Evolutionary conservation across 129 eudicot genomes (phyloP).

Genomic region (Mikania micrantha): DNA sequence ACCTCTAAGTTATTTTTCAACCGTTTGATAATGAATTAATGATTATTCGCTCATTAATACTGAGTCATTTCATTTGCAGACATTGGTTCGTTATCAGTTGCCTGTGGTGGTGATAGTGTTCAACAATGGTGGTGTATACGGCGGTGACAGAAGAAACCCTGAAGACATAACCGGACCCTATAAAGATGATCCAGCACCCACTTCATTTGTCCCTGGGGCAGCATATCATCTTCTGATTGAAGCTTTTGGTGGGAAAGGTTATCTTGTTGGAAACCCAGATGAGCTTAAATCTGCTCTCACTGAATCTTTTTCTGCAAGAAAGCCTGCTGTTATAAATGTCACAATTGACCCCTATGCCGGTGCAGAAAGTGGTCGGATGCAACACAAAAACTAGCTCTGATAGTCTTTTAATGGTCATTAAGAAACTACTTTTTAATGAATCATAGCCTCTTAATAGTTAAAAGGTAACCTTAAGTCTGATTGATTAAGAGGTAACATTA

Average conservation of each 20-base stretch:
- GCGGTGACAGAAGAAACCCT: conserved; percentile 85
- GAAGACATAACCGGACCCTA: conserved; percentile 81
- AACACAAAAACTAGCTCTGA: conserved; percentile 82
- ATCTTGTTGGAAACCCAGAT: conserved; percentile 79
- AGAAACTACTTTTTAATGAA: too few relatives aligned
- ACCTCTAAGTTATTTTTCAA: background rate
- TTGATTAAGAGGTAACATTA: too few relatives aligned
- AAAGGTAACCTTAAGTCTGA: too few relatives aligned
- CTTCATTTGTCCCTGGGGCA: conserved; percentile 93
- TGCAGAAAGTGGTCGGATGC: conserved; percentile 94
- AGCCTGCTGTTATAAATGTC: conserved; percentile 92
- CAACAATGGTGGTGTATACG: conserved; percentile 98
- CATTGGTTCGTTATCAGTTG: conserved; percentile 87
- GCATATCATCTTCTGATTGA: conserved; percentile 72
- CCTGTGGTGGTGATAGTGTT: conserved; percentile 95
- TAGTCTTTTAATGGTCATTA: too few relatives aligned
- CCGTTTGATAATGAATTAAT: too few relatives aligned
- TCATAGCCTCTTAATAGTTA: too few relatives aligned
- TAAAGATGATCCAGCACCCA: conserved; percentile 95
- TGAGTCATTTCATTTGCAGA: too few relatives aligned
- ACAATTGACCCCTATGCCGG: conserved; percentile 94
- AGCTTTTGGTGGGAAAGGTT: conserved; percentile 99
- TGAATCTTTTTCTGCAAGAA: conserved; percentile 67
- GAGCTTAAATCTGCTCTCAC: conserved; percentile 79
- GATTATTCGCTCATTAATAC: too few relatives aligned